Evolutionary conservation across 2,329 filamentous ascomycete species (phyloP).

Genomic region (Penicillium sp.): DNA sequence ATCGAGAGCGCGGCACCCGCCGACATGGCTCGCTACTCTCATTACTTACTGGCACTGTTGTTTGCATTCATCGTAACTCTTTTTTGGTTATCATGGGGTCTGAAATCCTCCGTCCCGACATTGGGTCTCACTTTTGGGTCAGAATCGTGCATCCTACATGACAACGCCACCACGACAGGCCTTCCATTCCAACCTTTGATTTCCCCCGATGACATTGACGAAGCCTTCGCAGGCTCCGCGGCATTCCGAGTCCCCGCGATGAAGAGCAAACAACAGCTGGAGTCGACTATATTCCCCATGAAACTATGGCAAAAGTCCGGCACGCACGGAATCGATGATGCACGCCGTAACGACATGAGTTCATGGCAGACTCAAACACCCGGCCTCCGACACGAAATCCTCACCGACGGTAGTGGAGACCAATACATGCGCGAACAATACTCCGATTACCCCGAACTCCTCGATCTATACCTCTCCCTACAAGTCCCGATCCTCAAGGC

Average conservation of each 20-base stretch:
- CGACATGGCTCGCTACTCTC: slow-evolving; percentile 5
- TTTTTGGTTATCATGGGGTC: slow-evolving; percentile 5
- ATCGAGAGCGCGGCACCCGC: neutral
- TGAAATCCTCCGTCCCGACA: neutral
- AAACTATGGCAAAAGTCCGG: slow-evolving; percentile 19
- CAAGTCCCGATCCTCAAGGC: slow-evolving; percentile 40
- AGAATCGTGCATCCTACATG: neutral
- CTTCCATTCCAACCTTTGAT: neutral
- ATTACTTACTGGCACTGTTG: slow-evolving; percentile 9
- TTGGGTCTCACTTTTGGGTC: neutral
- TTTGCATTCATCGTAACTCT: slow-evolving; percentile 3
- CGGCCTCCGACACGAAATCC: slow-evolving; percentile 28
- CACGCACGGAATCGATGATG: slow-evolving; percentile 1
- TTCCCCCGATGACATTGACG: neutral
- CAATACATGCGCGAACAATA: slow-evolving; percentile 36
- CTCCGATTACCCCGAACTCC: slow-evolving; percentile 35
- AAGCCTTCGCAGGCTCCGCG: neutral
- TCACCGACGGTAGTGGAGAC: slow-evolving; percentile 32
- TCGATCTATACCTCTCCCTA: slow-evolving; percentile 32
- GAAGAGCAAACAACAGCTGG: slow-evolving; percentile 1
- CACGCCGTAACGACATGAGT: slow-evolving; percentile 4
- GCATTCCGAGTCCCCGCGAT: neutral
- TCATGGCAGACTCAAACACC: slow-evolving; percentile 32
- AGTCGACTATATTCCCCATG: slow-evolving; percentile 6
- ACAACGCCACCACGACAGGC: neutral